Conservation (phyloP, 2,329 filamentous ascomycete species). For the Dactylellina drechsleri region DNA sequence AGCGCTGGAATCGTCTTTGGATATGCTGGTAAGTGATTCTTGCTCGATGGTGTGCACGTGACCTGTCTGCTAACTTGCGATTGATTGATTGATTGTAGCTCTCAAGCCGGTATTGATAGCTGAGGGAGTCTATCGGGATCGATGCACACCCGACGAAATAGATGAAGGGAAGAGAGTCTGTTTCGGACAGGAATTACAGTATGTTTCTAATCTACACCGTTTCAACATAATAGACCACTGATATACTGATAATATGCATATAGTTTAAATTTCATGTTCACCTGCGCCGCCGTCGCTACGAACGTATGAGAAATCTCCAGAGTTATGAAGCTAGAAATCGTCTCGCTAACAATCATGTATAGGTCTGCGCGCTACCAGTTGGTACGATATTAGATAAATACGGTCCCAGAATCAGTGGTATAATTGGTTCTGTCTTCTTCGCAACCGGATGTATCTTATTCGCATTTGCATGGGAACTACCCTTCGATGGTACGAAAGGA, state of each 20-base stretch:
- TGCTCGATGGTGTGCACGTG: not conserved
- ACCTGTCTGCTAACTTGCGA: slow-evolving; percentile 19
- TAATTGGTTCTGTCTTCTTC: slow-evolving; percentile 75
- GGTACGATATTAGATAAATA: slow-evolving; percentile 85
- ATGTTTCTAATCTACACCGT: slow-evolving; percentile 31
- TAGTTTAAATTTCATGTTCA: slow-evolving; percentile 88
- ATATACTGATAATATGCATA: slow-evolving; percentile 41
- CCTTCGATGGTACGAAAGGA: slow-evolving; percentile 71
- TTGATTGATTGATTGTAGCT: slow-evolving; percentile 62
- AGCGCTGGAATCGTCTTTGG: slow-evolving; percentile 84
- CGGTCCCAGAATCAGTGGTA: slow-evolving; percentile 79
- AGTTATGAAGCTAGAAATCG: not conserved
- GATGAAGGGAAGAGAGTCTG: slow-evolving; percentile 67
- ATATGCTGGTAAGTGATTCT: slow-evolving; percentile 68
- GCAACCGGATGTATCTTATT: slow-evolving; percentile 76
- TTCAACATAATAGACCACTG: not conserved
- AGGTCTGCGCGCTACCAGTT: slow-evolving; percentile 79
- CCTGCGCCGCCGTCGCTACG: slow-evolving; percentile 84
- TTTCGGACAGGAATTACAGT: slow-evolving; percentile 69
- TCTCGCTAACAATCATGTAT: not conserved
- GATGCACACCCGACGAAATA: slow-evolving; percentile 69
- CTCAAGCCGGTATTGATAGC: slow-evolving; percentile 81
- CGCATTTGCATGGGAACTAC: slow-evolving; percentile 72
- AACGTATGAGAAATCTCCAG: slow-evolving; percentile 66
- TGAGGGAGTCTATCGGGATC: slow-evolving; percentile 75